Percentiles rank a stretch among this genome's conserved stretches.
Conservation (phyloP, 176 grass and related monocot genomes). For the Chloris gayana region DNA sequence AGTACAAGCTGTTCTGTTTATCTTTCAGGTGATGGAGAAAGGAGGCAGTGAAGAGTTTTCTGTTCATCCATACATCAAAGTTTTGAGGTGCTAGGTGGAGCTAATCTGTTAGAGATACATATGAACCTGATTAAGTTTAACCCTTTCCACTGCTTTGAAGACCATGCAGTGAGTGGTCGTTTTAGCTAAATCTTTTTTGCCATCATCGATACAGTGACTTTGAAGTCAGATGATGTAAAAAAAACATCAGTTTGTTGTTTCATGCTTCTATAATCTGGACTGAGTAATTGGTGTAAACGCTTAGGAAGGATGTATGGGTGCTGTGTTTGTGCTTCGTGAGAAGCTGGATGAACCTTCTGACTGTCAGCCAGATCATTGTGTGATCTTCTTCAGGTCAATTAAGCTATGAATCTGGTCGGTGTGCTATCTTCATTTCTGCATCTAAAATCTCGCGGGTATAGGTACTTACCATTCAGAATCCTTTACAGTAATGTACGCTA, state of each 20-base stretch:
- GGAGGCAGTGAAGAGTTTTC: neutral
- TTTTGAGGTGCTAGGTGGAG: neutral
- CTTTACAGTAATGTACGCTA: neutral
- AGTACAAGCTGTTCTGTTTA: conserved; percentile 12
- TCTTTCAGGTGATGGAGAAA: conserved; percentile 16
- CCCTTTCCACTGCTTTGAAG: neutral
- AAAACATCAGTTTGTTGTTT: conserved; percentile 12
- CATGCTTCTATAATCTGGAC: neutral
- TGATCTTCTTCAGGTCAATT: neutral
- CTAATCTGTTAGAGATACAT: neutral
- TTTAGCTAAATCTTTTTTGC: neutral
- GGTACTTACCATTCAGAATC: neutral
- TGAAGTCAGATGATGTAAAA: neutral
- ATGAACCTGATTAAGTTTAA: conserved; percentile 16
- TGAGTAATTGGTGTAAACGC: neutral
- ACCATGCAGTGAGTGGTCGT: neutral
- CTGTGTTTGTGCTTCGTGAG: neutral
- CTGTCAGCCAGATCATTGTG: neutral
- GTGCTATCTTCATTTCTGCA: neutral
- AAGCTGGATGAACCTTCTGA: neutral
- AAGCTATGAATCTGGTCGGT: neutral
- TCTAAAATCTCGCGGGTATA: neutral
- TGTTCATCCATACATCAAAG: conserved; percentile 7
- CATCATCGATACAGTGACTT: neutral
- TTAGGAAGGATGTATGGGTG: neutral